Evolutionary conservation across 225 moss, liverwort and hornwort genomes (phyloP).

Genomic region (Ulota crispa): DNA sequence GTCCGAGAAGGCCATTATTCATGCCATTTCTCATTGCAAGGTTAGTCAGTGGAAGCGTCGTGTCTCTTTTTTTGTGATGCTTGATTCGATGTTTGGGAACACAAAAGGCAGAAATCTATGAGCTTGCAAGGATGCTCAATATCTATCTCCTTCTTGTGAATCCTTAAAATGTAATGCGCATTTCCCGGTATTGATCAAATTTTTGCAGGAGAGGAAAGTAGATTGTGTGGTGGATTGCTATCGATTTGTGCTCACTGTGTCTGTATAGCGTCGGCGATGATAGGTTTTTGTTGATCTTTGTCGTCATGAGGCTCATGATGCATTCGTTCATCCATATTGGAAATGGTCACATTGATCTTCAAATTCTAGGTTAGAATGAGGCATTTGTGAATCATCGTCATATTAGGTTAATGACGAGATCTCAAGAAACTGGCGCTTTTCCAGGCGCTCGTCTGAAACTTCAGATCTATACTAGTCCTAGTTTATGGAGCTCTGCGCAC

Average conservation of each 20-base stretch:
- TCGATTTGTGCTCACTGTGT: background rate
- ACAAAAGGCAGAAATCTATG: background rate
- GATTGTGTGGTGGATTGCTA: background rate
- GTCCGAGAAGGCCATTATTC: slow-evolving; percentile 67
- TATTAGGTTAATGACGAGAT: background rate
- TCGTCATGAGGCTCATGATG: background rate
- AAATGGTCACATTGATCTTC: slow-evolving; percentile 1
- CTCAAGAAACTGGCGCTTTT: background rate
- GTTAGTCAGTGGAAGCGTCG: slow-evolving; percentile 42
- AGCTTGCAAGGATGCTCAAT: background rate
- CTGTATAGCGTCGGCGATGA: background rate
- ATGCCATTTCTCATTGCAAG: slow-evolving; percentile 87
- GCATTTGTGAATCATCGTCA: background rate
- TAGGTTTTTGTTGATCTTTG: background rate
- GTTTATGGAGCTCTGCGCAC: background rate
- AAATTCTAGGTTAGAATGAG: background rate
- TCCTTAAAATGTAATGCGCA: background rate
- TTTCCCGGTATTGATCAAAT: background rate
- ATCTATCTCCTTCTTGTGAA: background rate
- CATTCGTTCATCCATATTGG: background rate
- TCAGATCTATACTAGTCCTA: background rate
- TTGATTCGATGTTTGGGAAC: background rate
- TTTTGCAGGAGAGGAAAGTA: background rate
- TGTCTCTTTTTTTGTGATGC: background rate
- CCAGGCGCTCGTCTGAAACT: background rate